phyloP scores from a whole-genome alignment of 2,329 filamentous ascomycete species.

The Penicillium griseofulvum region DNA sequence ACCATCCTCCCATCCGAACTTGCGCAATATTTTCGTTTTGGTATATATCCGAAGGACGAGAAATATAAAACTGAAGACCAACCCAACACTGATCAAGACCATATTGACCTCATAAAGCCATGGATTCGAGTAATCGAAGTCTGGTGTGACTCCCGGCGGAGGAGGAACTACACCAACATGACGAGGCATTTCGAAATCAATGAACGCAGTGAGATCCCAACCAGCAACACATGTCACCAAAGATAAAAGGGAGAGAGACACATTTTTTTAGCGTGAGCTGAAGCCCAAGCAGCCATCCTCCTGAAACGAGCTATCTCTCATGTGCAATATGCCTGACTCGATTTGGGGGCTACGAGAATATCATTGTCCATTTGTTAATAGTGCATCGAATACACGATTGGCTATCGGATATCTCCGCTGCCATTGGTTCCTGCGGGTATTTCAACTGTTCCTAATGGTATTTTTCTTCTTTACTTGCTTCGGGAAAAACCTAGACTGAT shows the following conservation, averaged over 20 bases:
- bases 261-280: not conserved
- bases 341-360: not conserved
- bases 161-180: slow-evolving; percentile 8
- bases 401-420: not conserved
- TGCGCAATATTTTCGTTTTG: slow-evolving; percentile 9
- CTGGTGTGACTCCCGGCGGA: slow-evolving; percentile 11
- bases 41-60: slow-evolving; percentile 20
- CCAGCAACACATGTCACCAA: not conserved
- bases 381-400: not conserved
- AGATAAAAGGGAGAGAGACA: not conserved
- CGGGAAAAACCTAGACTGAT: not conserved
- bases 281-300: too few relatives aligned
- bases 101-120: slow-evolving; percentile 10
- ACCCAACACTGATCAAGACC: slow-evolving; percentile 7
- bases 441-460: not conserved
- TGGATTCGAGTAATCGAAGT: slow-evolving; percentile 15
- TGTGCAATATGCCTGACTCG: not conserved
- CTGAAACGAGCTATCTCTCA: not conserved
- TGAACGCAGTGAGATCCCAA: not conserved
- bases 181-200: slow-evolving; percentile 1
- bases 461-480: not conserved
- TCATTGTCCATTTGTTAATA: not conserved
- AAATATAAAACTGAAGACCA: slow-evolving; percentile 5
- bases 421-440: not conserved
- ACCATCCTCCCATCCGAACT: slow-evolving; percentile 26